Conservation (phyloP, 768 basidiomycete species). For the Lentinus brumalis region DNA sequence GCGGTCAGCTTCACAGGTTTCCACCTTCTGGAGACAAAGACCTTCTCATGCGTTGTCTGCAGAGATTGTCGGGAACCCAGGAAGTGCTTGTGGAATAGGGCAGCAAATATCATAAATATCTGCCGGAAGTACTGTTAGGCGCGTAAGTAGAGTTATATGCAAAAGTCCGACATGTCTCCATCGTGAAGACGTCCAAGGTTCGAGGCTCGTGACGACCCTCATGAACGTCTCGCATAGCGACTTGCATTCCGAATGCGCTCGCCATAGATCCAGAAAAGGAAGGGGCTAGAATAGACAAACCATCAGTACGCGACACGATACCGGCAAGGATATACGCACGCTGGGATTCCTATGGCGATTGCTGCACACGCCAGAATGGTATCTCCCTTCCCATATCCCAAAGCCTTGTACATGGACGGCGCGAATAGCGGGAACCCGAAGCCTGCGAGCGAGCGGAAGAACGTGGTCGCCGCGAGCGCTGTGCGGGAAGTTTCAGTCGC, state of each 20-base stretch:
- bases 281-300: slow-evolving; percentile 34
- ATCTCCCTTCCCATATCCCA: slow-evolving; percentile 71
- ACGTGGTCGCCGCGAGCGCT: slow-evolving; percentile 68
- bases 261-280: slow-evolving; percentile 45
- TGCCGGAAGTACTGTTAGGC: no score
- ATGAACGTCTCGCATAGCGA: no score
- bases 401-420: slow-evolving; percentile 59
- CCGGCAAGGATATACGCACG: slow-evolving; percentile 41
- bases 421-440: slow-evolving; percentile 79
- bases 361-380: slow-evolving; percentile 61
- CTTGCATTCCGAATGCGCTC: slow-evolving; percentile 24
- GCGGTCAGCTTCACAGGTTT: no score
- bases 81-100: no score
- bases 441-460: slow-evolving; percentile 63
- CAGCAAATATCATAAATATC: no score
- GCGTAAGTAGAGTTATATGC: no score
- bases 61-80: no score
- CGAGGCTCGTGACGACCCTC: no score
- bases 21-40: no score
- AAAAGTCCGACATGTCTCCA: no score
- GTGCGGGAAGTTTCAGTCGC: not conserved
- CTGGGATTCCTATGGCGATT: slow-evolving; percentile 58
- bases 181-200: no score
- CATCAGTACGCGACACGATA: slow-evolving; percentile 24
- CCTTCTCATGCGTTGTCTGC: no score